Conservation (phyloP, 2,329 filamentous ascomycete species). For the Penicillium sp. region DNA sequence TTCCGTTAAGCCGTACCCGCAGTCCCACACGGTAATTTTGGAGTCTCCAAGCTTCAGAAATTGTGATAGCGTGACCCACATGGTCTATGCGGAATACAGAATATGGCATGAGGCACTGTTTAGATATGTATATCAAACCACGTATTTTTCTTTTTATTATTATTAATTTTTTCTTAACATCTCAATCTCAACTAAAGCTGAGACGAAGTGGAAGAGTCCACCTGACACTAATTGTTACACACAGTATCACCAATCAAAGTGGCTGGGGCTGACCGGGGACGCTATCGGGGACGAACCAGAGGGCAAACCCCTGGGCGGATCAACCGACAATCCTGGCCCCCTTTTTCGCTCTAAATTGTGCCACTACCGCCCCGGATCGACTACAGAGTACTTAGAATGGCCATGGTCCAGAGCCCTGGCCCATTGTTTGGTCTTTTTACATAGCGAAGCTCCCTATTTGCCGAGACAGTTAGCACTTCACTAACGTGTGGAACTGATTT, state of each 20-base stretch:
- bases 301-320: constrained; percentile 34
- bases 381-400: constrained; percentile 16
- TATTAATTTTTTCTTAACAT: not conserved
- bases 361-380: constrained; percentile 32
- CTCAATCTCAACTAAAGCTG: constrained; percentile 4
- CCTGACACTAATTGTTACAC: constrained; percentile 2
- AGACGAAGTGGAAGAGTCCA: not conserved
- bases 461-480: not conserved
- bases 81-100: constrained; percentile 4
- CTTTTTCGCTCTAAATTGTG: constrained; percentile 19
- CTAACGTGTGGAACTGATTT: not conserved
- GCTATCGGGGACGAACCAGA: constrained; percentile 9
- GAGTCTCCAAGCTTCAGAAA: constrained; percentile 1
- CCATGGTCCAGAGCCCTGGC: constrained; percentile 3
- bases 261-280: constrained; percentile 3
- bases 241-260: not conserved
- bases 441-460: not conserved
- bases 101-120: not conserved
- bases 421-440: not conserved
- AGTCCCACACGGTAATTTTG: constrained; percentile 16
- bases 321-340: constrained; percentile 24
- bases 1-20: constrained; percentile 25
- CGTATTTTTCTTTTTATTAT: too few species aligned
- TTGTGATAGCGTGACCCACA: constrained; percentile 8
- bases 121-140: too few species aligned